Percentiles rank a stretch among this genome's conserved stretches.
These are phyloP conservation scores for Sanghuangporus weigelae DNA, from an alignment of 1,284 basidiomycete species.

Conservation along the genomic window DNA sequence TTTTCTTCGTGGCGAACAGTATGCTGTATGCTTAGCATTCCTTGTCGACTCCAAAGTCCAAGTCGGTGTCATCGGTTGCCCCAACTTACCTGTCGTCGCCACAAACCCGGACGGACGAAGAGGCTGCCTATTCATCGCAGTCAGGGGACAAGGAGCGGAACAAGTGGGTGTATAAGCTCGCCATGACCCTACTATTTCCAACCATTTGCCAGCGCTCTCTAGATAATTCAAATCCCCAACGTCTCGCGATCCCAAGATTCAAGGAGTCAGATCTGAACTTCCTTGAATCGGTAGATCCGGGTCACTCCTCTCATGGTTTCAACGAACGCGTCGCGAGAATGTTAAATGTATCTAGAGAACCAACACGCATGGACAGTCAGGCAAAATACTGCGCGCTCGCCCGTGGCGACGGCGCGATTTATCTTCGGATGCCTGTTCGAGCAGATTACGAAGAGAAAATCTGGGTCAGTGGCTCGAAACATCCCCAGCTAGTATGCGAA, in stretches of 20 bases:
- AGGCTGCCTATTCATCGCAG: constrained; percentile 82
- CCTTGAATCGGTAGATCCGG: constrained; percentile 92
- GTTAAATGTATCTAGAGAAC: constrained; percentile 60
- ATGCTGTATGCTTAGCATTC: constrained; percentile 92
- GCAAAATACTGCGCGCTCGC: constrained; percentile 92
- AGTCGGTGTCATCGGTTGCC: constrained; percentile 92
- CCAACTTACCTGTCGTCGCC: constrained; percentile 76
- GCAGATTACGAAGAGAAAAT: constrained; percentile 86
- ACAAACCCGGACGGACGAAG: constrained; percentile 53
- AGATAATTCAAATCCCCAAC: constrained; percentile 36
- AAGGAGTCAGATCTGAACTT: constrained; percentile 54
- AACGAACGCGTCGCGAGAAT: constrained; percentile 71
- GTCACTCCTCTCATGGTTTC: constrained; percentile 85
- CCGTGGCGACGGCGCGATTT: constrained; percentile 85
- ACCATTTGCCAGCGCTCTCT: constrained; percentile 26
- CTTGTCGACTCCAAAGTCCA: constrained; percentile 82
- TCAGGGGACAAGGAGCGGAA: constrained; percentile 76
- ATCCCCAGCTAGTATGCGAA: constrained; percentile 2
- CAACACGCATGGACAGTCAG: constrained; percentile 95
- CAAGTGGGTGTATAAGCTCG: constrained; percentile 42
- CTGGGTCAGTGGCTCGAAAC: constrained; percentile 52
- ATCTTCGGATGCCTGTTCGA: constrained; percentile 87
- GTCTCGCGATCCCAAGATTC: constrained; percentile 43
- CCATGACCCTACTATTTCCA: not conserved
- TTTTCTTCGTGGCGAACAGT: constrained; percentile 95